Base-by-base conservation (phyloP, 441 rosid genomes). In the Corymbia citriodora region DNA sequence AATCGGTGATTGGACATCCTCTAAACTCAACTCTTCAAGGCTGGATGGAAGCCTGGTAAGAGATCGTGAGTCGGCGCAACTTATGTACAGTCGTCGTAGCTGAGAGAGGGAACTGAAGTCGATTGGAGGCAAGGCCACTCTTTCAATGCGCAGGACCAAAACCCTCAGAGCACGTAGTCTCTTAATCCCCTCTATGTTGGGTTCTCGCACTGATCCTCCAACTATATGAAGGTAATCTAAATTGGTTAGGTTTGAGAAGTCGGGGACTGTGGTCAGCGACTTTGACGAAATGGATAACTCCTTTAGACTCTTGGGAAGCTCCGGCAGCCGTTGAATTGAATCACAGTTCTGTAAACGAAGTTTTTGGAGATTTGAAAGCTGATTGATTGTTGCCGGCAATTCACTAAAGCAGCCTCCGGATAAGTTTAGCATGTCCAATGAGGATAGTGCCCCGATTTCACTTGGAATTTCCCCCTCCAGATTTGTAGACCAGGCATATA, bases 261-360 rank as follows among this genome's bases (percentile, higher is more conserved):
- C 0, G 0, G 68, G 68, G 31, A 61, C 12, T 0, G 16, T 27
- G 68, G 31, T 61, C 2, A 27, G 0, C 0, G 4, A 61, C 6
- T 61, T 0, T 1, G 3, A 25, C 1, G 0, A 0, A 12, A 61
- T 7, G 16, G 0, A 0, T 61, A 61, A 27, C 6, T 0, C 0
- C 1, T 0, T 2, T 59, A 25, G n/a, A 59, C n/a, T 59, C n/a
- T 59, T 59, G 6, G n/a, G 65, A 59, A 59, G 65, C n/a, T 59
- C 3, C 0, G n/a, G n/a, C 14, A 59, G 0, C 12, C 10, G 14
- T 25, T 25, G 65, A 27, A 59, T 59, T 59, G n/a, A 59, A 10
- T 10, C 2, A 59, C 29, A 59, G 29, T 0, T 0, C n/a, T 0
- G 0, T 10, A 59, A 59, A 2, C 0, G 0, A 59, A 23, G 63